Conservation (phyloP, 192 early-diverging fungal genomes). For the Helicostylum pulchrum region DNA sequence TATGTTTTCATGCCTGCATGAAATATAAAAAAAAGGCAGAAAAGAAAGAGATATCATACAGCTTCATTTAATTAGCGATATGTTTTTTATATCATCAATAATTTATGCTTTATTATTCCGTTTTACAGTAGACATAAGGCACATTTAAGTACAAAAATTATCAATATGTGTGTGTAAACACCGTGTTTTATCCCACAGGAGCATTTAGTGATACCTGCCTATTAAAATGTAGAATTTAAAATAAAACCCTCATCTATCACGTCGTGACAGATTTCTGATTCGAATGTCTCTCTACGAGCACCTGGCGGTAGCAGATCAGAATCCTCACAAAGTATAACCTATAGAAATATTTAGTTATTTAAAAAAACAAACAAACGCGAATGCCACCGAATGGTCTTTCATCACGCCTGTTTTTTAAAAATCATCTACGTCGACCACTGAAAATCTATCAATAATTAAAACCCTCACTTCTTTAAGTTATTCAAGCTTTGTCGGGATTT, state of each 20-base stretch:
- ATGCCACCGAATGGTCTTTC: constrained; percentile 68
- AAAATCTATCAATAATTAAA: constrained; percentile 78
- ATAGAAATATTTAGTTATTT: not conserved
- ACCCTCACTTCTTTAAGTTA: constrained; percentile 57
- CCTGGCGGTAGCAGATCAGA: constrained; percentile 81
- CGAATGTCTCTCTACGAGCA: constrained; percentile 50
- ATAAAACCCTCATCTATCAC: constrained; percentile 53
- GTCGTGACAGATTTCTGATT: constrained; percentile 53
- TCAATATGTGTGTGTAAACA: constrained; percentile 44
- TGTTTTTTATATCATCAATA: no score
- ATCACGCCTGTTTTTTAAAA: constrained; percentile 56
- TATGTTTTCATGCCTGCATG: no score
- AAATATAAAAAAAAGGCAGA: no score
- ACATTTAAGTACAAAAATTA: no score
- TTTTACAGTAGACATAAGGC: no score
- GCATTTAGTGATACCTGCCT: constrained; percentile 39
- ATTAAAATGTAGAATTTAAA: constrained; percentile 74
- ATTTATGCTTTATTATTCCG: no score
- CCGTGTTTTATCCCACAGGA: no score
- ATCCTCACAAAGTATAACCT: constrained; percentile 62
- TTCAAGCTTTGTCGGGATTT: constrained; percentile 16
- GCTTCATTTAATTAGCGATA: no score
- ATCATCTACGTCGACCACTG: constrained; percentile 69
- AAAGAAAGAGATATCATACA: no score
- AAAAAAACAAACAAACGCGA: constrained; percentile 40